A percentile compares a stretch with the other conserved stretches of the same genome.
Evolutionary conservation across 208 protist species (phyloP).

Genomic region (Crithidia fasciculata): DNA sequence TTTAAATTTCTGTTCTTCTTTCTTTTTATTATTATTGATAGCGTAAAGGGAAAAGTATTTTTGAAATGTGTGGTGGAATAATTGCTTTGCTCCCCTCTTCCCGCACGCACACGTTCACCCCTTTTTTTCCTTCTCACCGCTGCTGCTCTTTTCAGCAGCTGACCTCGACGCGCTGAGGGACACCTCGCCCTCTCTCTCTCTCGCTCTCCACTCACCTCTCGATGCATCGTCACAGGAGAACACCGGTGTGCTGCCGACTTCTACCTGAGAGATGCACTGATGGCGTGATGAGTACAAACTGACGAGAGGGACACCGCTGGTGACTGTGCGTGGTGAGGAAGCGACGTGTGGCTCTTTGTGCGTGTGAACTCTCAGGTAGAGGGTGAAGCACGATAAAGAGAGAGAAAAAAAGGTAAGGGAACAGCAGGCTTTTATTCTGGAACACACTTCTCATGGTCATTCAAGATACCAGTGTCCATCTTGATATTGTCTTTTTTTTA

Average conservation of each 20-base stretch:
- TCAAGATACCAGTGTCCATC: too few species aligned
- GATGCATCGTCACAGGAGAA: not conserved
- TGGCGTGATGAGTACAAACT: not conserved
- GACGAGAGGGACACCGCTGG: not conserved
- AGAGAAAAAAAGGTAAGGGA: too few species aligned
- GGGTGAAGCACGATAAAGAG: too few species aligned
- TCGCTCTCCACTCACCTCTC: not conserved
- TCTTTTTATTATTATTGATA: not conserved
- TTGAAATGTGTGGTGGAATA: not conserved
- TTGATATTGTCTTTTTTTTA: too few species aligned
- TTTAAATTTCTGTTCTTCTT: not conserved
- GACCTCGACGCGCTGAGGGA: not conserved
- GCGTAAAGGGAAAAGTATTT: not conserved
- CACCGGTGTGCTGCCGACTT: constrained; percentile 12
- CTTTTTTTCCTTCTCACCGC: not conserved
- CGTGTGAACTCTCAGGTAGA: too few species aligned
- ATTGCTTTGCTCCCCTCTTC: not conserved
- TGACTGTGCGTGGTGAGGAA: too few species aligned
- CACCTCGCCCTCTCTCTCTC: not conserved
- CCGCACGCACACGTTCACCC: not conserved
- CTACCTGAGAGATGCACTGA: not conserved
- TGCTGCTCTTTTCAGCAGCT: not conserved
- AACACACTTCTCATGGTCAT: too few species aligned
- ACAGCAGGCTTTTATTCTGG: too few species aligned
- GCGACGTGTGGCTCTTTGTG: too few species aligned